phyloP scores from a whole-genome alignment of 169 alveolate species.

The Eimeria acervulina region DNA sequence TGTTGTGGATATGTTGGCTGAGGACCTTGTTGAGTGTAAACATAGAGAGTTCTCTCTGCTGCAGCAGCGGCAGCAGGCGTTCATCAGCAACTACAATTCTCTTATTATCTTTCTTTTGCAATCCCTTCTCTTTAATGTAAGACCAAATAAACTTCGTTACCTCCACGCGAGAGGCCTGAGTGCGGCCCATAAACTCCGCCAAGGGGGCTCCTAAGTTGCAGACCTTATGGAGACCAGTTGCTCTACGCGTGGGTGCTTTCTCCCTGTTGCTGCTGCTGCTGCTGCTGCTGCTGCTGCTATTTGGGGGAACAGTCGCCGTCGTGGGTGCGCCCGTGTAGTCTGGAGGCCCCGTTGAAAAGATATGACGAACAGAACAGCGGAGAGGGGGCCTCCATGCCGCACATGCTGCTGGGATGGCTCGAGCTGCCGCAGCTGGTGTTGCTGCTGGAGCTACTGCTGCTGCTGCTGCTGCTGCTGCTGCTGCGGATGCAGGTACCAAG shows the following conservation, averaged over 20 bases:
- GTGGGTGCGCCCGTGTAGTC: background rate
- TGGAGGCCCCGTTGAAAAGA: background rate
- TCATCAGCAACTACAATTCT: slow-evolving; percentile 49
- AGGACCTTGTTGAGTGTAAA: slow-evolving; percentile 67
- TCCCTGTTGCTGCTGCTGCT: slow-evolving; percentile 24
- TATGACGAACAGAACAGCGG: background rate
- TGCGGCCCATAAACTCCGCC: slow-evolving; percentile 75
- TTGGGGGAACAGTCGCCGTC: background rate
- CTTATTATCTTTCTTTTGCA: slow-evolving; percentile 26
- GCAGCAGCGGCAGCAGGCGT: slow-evolving; percentile 62
- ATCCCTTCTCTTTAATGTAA: slow-evolving; percentile 24
- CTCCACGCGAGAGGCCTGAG: slow-evolving; percentile 75
- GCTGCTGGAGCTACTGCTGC: slow-evolving; percentile 18
- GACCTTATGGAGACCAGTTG: slow-evolving; percentile 59
- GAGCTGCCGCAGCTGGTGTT: background rate
- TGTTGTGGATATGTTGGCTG: slow-evolving; percentile 54
- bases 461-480: slow-evolving; percentile 43
- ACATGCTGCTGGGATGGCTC: background rate
- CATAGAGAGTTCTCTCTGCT: slow-evolving; percentile 73
- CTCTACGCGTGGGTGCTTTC: background rate
- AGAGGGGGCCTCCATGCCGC: background rate
- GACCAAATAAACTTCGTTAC: slow-evolving; percentile 65
- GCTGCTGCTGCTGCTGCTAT: slow-evolving; percentile 41
- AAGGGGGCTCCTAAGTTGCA: slow-evolving; percentile 74
- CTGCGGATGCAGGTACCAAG: background rate